phyloP scores from a whole-genome alignment of 2,329 filamentous ascomycete genomes.

The Hortaea sp. region DNA sequence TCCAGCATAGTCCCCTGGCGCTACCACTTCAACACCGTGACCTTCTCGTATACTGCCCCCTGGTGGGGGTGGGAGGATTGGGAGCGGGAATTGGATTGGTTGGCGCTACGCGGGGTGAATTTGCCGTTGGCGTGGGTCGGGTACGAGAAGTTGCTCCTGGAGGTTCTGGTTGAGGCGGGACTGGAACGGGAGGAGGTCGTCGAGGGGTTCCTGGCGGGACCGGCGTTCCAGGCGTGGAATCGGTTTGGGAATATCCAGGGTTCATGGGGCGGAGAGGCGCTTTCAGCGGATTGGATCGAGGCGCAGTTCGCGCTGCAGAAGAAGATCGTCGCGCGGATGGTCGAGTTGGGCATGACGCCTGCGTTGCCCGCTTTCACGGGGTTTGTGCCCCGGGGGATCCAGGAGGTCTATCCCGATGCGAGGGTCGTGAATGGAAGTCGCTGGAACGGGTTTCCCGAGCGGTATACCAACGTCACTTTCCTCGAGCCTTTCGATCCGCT shows the following conservation, averaged over 20 bases:
- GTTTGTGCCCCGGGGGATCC: conserved; percentile 37
- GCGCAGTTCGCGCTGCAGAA: conserved; percentile 39
- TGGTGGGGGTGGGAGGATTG: conserved; percentile 47
- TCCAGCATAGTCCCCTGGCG: conserved; percentile 36
- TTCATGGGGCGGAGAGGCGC: conserved; percentile 39
- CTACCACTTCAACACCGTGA: conserved; percentile 46
- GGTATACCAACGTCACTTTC: conserved; percentile 40
- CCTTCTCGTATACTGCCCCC: conserved; percentile 42
- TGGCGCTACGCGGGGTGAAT: conserved; percentile 43
- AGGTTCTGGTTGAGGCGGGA: conserved; percentile 38
- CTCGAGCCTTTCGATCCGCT: conserved; percentile 37
- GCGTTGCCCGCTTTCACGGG: conserved; percentile 43
- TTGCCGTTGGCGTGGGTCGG: conserved; percentile 44
- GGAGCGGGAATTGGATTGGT: conserved; percentile 44
- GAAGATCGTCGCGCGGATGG: conserved; percentile 40
- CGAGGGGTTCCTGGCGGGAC: conserved; percentile 39
- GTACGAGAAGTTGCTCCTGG: conserved; percentile 40
- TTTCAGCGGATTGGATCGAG: conserved; percentile 39
- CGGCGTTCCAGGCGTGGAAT: conserved; percentile 45
- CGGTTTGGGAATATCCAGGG: conserved; percentile 46
- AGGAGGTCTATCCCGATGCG: conserved; percentile 33
- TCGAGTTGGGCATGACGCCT: conserved; percentile 44
- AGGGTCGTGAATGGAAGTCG: conserved; percentile 34
- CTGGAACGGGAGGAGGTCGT: conserved; percentile 38
- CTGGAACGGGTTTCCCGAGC: conserved; percentile 33